A percentile compares a stretch with the other conserved stretches of the same genome.
Conservation (phyloP, 1,284 basidiomycete genomes). For the Retiboletus flavoniger region DNA sequence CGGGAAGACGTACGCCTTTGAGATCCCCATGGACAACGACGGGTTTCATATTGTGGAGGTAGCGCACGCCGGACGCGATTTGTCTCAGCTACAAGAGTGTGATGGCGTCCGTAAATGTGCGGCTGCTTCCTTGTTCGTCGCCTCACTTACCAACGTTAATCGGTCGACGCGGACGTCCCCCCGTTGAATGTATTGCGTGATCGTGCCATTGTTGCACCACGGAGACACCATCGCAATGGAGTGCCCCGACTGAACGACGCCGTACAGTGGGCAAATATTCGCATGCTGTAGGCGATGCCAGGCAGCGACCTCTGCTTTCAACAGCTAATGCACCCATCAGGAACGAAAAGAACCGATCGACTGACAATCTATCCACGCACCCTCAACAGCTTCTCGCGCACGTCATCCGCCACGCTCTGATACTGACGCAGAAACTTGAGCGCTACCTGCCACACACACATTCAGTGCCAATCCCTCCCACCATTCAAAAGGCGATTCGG, state of each 20-base stretch:
- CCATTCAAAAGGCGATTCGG: not conserved
- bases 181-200: constrained; percentile 46
- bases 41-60: constrained; percentile 52
- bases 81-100: constrained; percentile 41
- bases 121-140: too few species aligned
- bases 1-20: constrained; percentile 43
- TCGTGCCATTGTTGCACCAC: constrained; percentile 58
- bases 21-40: constrained; percentile 57
- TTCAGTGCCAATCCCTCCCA: not conserved
- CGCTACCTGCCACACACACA: constrained; percentile 41
- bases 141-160: constrained; percentile 43
- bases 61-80: constrained; percentile 52
- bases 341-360: not conserved
- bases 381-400: constrained; percentile 52
- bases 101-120: not conserved
- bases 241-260: constrained; percentile 46
- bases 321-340: constrained; percentile 36
- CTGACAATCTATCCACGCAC: constrained; percentile 29
- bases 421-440: constrained; percentile 56
- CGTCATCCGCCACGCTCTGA: constrained; percentile 42
- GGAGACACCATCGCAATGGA: constrained; percentile 60
- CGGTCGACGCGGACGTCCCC: constrained; percentile 40
- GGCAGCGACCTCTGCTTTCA: constrained; percentile 51
- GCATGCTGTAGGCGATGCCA: constrained; percentile 55
- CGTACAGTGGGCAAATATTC: constrained; percentile 51